These are phyloP conservation scores for Mycena rebaudengoi DNA, from an alignment of 768 basidiomycete species.

Conservation along the genomic window DNA sequence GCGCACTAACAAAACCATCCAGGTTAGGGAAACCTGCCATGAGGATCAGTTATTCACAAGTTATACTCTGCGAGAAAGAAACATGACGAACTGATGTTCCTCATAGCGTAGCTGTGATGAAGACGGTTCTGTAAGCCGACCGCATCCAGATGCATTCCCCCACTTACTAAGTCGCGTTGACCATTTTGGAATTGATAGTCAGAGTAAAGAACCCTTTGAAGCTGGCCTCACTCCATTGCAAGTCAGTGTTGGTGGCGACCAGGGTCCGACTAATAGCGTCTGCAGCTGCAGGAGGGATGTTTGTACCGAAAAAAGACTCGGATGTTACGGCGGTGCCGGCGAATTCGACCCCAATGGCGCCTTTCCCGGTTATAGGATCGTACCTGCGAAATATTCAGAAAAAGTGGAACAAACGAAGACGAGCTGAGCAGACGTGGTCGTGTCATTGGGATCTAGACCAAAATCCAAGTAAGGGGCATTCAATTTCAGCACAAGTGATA, in stretches of 20 bases:
- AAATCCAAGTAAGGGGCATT: no score
- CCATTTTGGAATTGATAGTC: slow-evolving; percentile 50
- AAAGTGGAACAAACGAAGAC: neutral
- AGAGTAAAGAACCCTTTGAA: slow-evolving; percentile 69
- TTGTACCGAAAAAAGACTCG: slow-evolving; percentile 53
- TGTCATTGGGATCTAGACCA: slow-evolving; percentile 56
- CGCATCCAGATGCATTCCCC: no score
- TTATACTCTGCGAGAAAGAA: neutral
- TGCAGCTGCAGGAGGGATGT: slow-evolving; percentile 47
- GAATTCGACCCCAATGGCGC: slow-evolving; percentile 67
- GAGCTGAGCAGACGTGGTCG: slow-evolving; percentile 45
- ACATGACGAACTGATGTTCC: slow-evolving; percentile 49
- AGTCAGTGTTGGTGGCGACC: slow-evolving; percentile 53
- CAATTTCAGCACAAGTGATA: neutral
- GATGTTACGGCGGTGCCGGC: slow-evolving; percentile 69
- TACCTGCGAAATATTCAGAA: slow-evolving; percentile 42
- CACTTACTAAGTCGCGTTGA: slow-evolving; percentile 63
- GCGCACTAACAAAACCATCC: slow-evolving; percentile 53
- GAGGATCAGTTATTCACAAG: neutral
- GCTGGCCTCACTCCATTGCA: slow-evolving; percentile 70
- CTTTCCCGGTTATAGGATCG: slow-evolving; percentile 55
- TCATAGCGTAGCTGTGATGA: slow-evolving; percentile 66
- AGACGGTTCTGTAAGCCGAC: no score
- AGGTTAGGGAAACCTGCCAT: slow-evolving; percentile 50
- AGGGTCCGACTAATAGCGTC: slow-evolving; percentile 46